phyloP scores from a whole-genome alignment of 148 eudicot genomes.

The Rhododendron mucronatum region DNA sequence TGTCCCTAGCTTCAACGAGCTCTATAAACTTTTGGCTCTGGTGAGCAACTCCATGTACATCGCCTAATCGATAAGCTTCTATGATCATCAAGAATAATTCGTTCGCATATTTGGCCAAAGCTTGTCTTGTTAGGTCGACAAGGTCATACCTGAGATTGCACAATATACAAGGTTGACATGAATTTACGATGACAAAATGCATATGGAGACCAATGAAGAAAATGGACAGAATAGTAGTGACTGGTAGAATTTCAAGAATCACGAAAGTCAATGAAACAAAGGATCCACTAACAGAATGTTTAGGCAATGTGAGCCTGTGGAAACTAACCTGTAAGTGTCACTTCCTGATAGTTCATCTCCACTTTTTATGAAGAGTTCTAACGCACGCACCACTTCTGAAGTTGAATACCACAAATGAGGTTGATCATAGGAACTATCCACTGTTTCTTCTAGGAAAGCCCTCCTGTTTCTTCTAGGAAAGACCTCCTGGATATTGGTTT shows the following conservation, averaged over 20 bases:
- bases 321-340: conserved; percentile 46
- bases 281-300: not conserved
- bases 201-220: not conserved
- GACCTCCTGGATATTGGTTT: conserved; percentile 14
- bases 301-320: not conserved
- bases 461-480: conserved; percentile 21
- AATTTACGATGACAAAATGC: not conserved
- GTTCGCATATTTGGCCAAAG: conserved; percentile 47
- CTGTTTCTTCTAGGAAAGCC: conserved; percentile 17
- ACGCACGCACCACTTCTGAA: conserved; percentile 39
- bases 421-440: conserved; percentile 32
- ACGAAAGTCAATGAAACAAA: not conserved
- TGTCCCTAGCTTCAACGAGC: conserved; percentile 44
- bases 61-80: conserved; percentile 31
- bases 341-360: conserved; percentile 44
- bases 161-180: not conserved
- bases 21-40: conserved; percentile 40
- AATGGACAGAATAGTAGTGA: not conserved
- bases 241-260: not conserved
- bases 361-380: conserved; percentile 32
- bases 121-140: conserved; percentile 53
- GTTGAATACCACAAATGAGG: conserved; percentile 58
- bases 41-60: conserved; percentile 16
- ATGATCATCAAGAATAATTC: conserved; percentile 30
- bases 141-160: conserved; percentile 40